phyloP scores from a whole-genome alignment of 192 early-diverging fungal species.

The Gonapodya sp. region DNA sequence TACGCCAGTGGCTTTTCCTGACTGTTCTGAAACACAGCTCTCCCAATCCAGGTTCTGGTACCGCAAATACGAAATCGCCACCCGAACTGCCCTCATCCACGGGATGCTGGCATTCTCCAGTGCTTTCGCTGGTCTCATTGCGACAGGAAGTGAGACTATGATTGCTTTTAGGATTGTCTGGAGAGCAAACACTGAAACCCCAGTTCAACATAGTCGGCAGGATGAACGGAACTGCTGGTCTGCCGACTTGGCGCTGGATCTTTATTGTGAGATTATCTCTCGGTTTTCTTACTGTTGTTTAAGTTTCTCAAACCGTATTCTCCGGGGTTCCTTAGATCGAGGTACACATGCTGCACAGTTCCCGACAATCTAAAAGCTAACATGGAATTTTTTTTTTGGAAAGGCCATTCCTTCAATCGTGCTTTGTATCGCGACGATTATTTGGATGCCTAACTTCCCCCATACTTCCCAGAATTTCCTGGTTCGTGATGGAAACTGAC shows the following conservation, averaged over 20 bases:
- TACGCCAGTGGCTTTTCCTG: neutral
- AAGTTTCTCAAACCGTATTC: too few relatives aligned
- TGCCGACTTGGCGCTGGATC: neutral
- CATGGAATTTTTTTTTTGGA: too few relatives aligned
- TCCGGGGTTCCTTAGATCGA: too few relatives aligned
- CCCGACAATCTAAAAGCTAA: too few relatives aligned
- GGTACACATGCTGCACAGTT: too few relatives aligned
- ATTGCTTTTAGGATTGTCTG: neutral
- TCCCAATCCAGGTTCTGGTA: neutral
- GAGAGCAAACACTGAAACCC: neutral
- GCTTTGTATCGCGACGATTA: neutral
- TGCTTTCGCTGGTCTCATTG: neutral
- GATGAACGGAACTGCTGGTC: neutral
- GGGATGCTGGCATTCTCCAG: neutral
- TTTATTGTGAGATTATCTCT: neutral
- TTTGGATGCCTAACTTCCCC: neutral
- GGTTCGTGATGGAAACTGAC: neutral
- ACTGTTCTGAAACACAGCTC: neutral
- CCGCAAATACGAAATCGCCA: conserved; percentile 1
- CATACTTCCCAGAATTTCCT: neutral
- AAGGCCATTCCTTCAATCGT: neutral
- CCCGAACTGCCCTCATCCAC: neutral
- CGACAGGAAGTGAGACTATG: neutral
- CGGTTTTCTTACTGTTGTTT: neutral
- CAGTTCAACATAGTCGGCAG: neutral